Base-by-base conservation (phyloP, 1,139 yeast species). In the Suzukiozyma palmioleophila region DNA sequence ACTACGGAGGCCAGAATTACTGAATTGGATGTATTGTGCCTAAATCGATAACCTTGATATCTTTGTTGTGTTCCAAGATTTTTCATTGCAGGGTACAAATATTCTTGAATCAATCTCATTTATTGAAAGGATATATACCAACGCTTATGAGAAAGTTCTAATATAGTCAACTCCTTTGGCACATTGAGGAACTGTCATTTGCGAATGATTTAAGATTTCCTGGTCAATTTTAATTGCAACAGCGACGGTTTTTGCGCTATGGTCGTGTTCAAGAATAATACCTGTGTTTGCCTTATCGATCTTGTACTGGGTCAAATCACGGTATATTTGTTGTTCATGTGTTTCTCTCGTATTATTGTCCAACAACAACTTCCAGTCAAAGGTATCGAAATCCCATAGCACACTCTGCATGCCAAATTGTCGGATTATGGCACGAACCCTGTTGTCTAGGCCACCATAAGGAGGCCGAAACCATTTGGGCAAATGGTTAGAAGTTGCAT, bases 391-490 rank as follows among this genome's bases (percentile, higher is more conserved):
- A 56, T 89, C 94, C 98, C 97, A 90, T 35, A 92, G 64, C 18
- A 85, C 97, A 11, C 85, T 79, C 53, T 83, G 90, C 73, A 90
- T 75, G 0, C 96, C 96, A 60, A 90, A 86, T 59, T 84, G 87
- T 39, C 94, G 68, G 12, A 88, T 74, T 40, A 90, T 86, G 1
- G 83, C 68, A 41, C 97, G 66, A 1, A 90, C 84, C 39, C 97
- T 68, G 57, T 88, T 83, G 62, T 90, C 98, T 35, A 86, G 72
- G 0, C 96, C 97, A 0, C 97, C 97, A 59, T 87, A 90, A 0
- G 98, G 98, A 0, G 98, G 98, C 45, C 98, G 73, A 59, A 86
- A 90, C 84, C 92, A 92, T 53, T 84, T 83, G 11, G 97, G 97
- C n/a, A 86, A 59, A 52, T 89, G 92, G 16, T 81, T 72, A 0